phyloP scores from a whole-genome alignment of 768 basidiomycete genomes.

The Collybia sp. region DNA sequence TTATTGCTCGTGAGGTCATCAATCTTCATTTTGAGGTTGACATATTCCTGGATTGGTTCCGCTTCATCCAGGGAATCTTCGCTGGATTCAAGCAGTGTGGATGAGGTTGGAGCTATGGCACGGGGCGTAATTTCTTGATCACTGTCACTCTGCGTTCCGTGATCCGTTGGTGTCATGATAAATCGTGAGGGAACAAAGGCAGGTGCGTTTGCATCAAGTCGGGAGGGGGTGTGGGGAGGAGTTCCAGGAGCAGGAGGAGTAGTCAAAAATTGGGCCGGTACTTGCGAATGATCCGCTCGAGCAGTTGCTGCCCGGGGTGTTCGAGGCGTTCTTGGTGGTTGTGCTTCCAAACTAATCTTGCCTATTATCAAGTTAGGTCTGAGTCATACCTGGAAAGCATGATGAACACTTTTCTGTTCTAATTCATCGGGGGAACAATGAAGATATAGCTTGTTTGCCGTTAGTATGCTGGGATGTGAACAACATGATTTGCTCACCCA shows the following conservation, averaged over 20 bases:
- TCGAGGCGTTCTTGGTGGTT: constrained; percentile 16
- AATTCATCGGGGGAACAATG: constrained; percentile 63
- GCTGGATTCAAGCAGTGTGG: constrained; percentile 19
- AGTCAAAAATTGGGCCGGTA: constrained; percentile 24
- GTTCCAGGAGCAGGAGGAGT: constrained; percentile 15
- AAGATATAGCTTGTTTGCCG: constrained; percentile 48
- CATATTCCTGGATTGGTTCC: constrained; percentile 62
- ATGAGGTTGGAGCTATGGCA: constrained; percentile 12
- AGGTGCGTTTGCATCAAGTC: constrained; percentile 36
- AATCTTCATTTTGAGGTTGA: constrained; percentile 54
- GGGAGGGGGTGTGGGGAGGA: constrained; percentile 13
- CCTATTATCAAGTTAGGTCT: no score
- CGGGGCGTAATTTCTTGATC: constrained; percentile 13
- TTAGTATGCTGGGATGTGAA: neutral
- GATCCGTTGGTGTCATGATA: constrained; percentile 21
- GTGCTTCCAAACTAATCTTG: no score
- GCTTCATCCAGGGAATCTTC: constrained; percentile 32
- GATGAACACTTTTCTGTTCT: constrained; percentile 28
- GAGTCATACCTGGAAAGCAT: neutral
- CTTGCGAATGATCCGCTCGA: no score
- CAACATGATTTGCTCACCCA: constrained; percentile 57
- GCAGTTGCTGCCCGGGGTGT: constrained; percentile 21
- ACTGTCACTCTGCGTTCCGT: constrained; percentile 4
- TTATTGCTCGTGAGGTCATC: constrained; percentile 34
- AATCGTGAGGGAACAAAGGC: constrained; percentile 13